These are phyloP conservation scores for Mucor ambiguus DNA, from an alignment of 371 early-diverging fungal species.

Conservation along the genomic window DNA sequence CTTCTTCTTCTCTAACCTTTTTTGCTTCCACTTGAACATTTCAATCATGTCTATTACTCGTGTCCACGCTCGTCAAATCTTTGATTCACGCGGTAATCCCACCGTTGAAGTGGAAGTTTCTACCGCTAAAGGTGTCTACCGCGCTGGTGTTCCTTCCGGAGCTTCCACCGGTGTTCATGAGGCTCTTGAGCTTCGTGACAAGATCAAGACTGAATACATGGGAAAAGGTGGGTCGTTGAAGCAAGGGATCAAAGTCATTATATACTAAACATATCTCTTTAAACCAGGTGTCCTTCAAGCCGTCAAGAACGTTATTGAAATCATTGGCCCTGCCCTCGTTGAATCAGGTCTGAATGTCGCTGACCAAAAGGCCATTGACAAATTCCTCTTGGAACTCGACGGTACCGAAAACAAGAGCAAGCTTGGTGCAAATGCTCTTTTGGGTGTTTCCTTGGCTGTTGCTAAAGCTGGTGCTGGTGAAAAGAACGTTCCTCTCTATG, in stretches of 20 bases:
- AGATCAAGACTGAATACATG: conserved; percentile 80
- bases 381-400: conserved; percentile 89
- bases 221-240: conserved; percentile 82
- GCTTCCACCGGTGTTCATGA: conserved; percentile 99
- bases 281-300: conserved; percentile 91
- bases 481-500: conserved; percentile 89
- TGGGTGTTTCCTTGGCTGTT: conserved; percentile 97
- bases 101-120: conserved; percentile 98
- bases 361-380: conserved; percentile 91
- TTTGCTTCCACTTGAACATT: conserved; percentile 34
- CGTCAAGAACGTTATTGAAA: conserved; percentile 89
- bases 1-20: background rate
- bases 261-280: too few relatives aligned
- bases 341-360: conserved; percentile 71
- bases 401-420: conserved; percentile 95
- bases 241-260: background rate
- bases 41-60: conserved; percentile 72
- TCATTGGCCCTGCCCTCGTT: conserved; percentile 85
- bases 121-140: conserved; percentile 87
- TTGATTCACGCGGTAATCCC: conserved; percentile 99
- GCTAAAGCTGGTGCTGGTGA: conserved; percentile 95
- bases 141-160: conserved; percentile 98
- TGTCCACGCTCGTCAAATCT: conserved; percentile 97
- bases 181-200: conserved; percentile 96
- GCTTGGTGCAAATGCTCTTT: conserved; percentile 98